Base-by-base conservation (phyloP, 129 eudicot species). In the Tanacetum coccineum region DNA sequence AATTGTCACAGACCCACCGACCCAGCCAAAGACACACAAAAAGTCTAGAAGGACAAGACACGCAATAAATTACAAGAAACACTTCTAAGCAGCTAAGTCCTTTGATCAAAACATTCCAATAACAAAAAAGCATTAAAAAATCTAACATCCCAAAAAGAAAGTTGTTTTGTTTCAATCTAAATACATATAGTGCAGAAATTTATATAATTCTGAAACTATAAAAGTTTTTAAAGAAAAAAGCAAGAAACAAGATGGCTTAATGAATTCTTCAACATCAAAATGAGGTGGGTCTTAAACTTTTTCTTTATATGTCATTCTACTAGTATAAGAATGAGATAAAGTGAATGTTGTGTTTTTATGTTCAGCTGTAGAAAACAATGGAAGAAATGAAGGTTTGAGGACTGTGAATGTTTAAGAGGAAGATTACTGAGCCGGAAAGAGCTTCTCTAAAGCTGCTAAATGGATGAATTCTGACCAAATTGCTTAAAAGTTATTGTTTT, bases 371-470 rank as follows among this genome's bases (percentile, higher is more conserved):
- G 62, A 81, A 62, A 59, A 78, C 70, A 62, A 78, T 83, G 84
- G 95, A 85, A 76, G 81, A 44, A 66, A 81, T 51, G 86, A 73
- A 53, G 76, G 76, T 40, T 71, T 79, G 72, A 85, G 90, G 54
- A 84, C 88, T 10, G 66, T 91, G 96, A 87, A 65, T 91, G 96
- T 64, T 78, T 91, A 67, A 88, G 98, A 76, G 95, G 96, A 40
- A 85, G 96, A 81, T 72, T 88, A 76, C 82, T 83, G 59, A 95
- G n/a, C n/a, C 98, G 9, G 96, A 91, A 74, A 88, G 96, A 80
- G 80, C 67, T 25, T 88, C 95, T 85, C 98, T 3, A 91, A 80
- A 49, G 88, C 71, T 85, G 96, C 98, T 9, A 85, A 85, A n/a
- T n/a, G 57, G 70, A 85, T 18, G 83, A 81, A 45, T n/a, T 90